Conservation (phyloP, 129 eudicot genomes). For the carrot (Daucus carota) region DNA sequence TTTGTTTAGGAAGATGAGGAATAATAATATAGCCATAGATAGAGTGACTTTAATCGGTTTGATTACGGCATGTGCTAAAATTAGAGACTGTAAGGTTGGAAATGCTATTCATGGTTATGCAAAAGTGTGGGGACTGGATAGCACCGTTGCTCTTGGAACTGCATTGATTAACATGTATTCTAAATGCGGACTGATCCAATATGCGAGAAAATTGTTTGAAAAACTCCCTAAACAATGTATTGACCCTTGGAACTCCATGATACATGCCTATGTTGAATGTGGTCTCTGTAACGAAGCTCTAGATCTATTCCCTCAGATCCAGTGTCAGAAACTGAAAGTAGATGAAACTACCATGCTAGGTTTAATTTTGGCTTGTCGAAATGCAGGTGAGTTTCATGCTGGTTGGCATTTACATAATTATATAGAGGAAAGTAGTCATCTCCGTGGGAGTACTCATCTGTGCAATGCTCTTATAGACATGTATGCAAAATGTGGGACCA, state of each 20-base stretch:
- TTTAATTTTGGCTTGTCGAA: conserved; percentile 24
- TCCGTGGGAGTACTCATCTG: conserved; percentile 13
- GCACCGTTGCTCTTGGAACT: conserved; percentile 22
- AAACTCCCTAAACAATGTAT: conserved; percentile 25
- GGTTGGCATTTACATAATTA: conserved; percentile 15
- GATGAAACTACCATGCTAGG: conserved; percentile 30
- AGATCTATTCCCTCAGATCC: conserved; percentile 13
- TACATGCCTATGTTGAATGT: conserved; percentile 22
- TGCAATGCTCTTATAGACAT: conserved; percentile 27
- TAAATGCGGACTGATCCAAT: conserved; percentile 12
- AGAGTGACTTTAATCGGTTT: conserved; percentile 22
- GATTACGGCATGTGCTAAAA: conserved; percentile 20
- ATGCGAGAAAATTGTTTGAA: conserved; percentile 20
- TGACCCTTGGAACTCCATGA: conserved; percentile 28
- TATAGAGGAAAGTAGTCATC: conserved; percentile 6
- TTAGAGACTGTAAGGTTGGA: conserved; percentile 11
- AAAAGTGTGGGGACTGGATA: conserved; percentile 16
- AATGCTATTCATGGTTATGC: conserved; percentile 21
- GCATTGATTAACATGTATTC: conserved; percentile 30
- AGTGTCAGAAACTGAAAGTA: conserved; percentile 14
- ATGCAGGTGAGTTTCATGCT: conserved; percentile 17
- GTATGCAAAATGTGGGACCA: conserved; percentile 33
- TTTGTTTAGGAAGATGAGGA: conserved; percentile 28
- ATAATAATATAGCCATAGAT: conserved; percentile 5
- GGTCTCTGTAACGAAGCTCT: conserved; percentile 22